Evolutionary conservation across 1,284 basidiomycete species (phyloP), one percentile per base, ranked within the genome.

Genomic region (Prillingera fragicola): DNA sequence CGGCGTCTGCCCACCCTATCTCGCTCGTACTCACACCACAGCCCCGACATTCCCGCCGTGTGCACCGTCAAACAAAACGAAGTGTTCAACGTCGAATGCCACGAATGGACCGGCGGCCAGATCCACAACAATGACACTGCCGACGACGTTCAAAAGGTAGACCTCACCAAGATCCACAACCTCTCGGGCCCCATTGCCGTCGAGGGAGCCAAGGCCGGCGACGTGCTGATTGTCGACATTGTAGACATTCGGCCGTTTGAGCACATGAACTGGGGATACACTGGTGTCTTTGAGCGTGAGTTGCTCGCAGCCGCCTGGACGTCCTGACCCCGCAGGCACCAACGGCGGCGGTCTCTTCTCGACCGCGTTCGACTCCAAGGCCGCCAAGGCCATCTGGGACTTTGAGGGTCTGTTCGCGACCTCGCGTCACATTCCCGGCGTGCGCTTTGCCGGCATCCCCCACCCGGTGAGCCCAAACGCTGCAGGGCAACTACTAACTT

Each of bases 251-350:
- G 70, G 15, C 81, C 84, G 3, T 85, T 84, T 59, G 80, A 83
- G 18, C 76, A 84, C 60, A 82, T 83, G 80, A 83, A 83, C 0
- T 87, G 84, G 85, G 85, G 84, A 0, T 87, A 85, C 62, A 84
- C 82, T 0, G 80, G 81, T 17, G 56, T 43, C 71, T 59, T 54
- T 28, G 51, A 53, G 36, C 41, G 48, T 52, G 27, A n/a, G 52
- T 41, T 4, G 1, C 9, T 8, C 2, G 18, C n/a, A n/a, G 12
- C 21, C 19, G 22, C 15, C 18, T 4, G 14, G 8, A 24, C 19
- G 6, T 8, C 23, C 38, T 43, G 29, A 33, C 24, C 2, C 3
- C n/a, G 6, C 15, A 43, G 41, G 29, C 13, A 36, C 31, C n/a
- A 50, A 50, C 26, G 48, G 48, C 14, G 48, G 42, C 8, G 48